Evolutionary conservation across 2,329 filamentous ascomycete genomes (phyloP), one percentile per base, ranked within the genome.

Genomic region (Drechslera avenae): DNA sequence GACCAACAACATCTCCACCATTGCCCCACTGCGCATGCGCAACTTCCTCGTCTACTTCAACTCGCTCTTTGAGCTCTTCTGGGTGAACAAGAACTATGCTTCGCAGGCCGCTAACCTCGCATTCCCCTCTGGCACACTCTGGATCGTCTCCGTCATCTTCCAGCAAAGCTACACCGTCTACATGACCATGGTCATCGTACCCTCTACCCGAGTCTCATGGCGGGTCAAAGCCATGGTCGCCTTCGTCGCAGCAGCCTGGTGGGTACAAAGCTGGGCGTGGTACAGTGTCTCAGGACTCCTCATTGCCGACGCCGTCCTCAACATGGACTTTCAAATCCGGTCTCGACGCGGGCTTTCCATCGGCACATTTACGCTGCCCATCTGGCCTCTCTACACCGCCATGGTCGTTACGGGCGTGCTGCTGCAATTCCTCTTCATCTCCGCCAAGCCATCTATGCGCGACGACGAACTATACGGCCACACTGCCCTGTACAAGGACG

Each of bases 251-350:
- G 73, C 75, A 3, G 76, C 77, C 1, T 79, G 74, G 68, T 79
- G 77, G 77, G 74, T 77, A 5, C 74, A 78, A 56, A 74, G 69
- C 8, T 79, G 76, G 74, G 76, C 76, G 0, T 79, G 76, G 76
- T 79, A 75, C 53, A 73, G 74, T 13, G 69, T 78, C 33, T 73
- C 74, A 1, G 76, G 74, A 4, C 67, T 79, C 0, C 64, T 96
- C 5, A 57, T 79, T 19, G 71, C 74, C 5, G 77, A 79, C 46
- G 64, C 71, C 13, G 70, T 75, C 12, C 63, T 75, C 46, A 75
- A 77, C 54, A 76, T 77, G 70, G 62, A 75, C 37, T 73, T 78
- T 44, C 64, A 62, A 39, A 39, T 17, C 41, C 62, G 59, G 35
- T 64, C 65, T 5, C 46, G 46, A 6, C 41, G 35, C 13, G 66